Evolutionary conservation across 2,329 filamentous ascomycete species (phyloP).

Genomic region (Tolypocladium ophioglossoides): DNA sequence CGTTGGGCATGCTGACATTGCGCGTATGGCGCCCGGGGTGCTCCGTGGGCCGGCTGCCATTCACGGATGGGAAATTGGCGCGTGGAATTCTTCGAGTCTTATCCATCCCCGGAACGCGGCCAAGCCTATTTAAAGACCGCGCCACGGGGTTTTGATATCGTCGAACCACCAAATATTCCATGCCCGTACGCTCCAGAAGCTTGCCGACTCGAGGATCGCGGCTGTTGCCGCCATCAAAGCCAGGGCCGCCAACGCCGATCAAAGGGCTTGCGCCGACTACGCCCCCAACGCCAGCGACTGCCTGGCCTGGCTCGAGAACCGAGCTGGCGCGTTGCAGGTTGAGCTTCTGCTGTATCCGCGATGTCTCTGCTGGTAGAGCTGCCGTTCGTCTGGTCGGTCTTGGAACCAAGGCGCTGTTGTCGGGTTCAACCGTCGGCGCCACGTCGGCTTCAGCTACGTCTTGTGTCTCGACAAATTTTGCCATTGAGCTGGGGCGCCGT

Average conservation of each 20-base stretch:
- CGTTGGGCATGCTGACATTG: constrained; percentile 27
- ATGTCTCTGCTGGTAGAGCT: constrained; percentile 40
- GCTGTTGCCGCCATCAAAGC: constrained; percentile 39
- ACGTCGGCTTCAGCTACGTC: constrained; percentile 13
- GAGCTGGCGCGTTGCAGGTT: constrained; percentile 66
- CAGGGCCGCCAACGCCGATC: constrained; percentile 40
- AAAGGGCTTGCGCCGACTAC: constrained; percentile 33
- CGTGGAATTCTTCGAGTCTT: constrained; percentile 38
- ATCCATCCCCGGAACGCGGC: constrained; percentile 38
- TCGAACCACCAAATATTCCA: constrained; percentile 65
- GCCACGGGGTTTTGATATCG: constrained; percentile 62
- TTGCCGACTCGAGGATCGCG: constrained; percentile 53
- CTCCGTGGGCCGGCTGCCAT: constrained; percentile 23
- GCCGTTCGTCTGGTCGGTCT: constrained; percentile 28
- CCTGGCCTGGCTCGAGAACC: constrained; percentile 54
- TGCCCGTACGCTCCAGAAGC: constrained; percentile 57
- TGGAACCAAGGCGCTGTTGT: constrained; percentile 36
- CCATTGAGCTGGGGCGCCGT: constrained; percentile 31
- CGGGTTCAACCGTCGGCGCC: constrained; percentile 17
- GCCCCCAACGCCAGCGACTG: constrained; percentile 21
- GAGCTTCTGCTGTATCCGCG: constrained; percentile 64
- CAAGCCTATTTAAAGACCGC: constrained; percentile 42
- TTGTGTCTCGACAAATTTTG: constrained; percentile 18
- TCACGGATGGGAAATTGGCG: constrained; percentile 24
- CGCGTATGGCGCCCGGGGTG: constrained; percentile 22